These are phyloP conservation scores for Cynanchum wilfordii DNA, from an alignment of 257 asterid species.

Conservation along the genomic window DNA sequence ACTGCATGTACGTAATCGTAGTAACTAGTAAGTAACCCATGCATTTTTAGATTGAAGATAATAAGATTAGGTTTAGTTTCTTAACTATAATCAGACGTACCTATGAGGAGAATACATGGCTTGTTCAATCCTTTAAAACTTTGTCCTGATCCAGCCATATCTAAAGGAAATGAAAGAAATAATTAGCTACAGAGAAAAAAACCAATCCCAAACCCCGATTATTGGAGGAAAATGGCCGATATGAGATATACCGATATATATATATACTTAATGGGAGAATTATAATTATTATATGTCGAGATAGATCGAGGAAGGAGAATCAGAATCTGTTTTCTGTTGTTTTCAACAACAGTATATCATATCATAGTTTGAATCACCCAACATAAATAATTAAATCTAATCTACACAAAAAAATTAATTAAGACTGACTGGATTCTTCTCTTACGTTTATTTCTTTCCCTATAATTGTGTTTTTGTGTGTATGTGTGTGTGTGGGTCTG, in stretches of 20 bases:
- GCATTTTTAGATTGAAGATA: neutral
- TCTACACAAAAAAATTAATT: no score
- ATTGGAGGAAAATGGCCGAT: neutral
- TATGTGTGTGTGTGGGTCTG: neutral
- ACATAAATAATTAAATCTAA: neutral
- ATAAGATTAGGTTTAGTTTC: no score
- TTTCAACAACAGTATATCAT: neutral
- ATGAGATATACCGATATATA: neutral
- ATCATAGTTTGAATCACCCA: conserved; percentile 17
- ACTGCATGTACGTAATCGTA: conserved; percentile 25
- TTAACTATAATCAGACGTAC: conserved; percentile 22
- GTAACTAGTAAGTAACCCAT: neutral
- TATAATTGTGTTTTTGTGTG: neutral
- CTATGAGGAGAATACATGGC: conserved; percentile 72
- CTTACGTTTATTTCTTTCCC: neutral
- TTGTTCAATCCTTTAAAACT: conserved; percentile 45
- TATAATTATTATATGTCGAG: no score
- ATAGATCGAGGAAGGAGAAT: neutral
- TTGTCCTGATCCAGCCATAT: conserved; percentile 31
- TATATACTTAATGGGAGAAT: neutral
- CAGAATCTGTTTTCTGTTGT: neutral
- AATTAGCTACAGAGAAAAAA: neutral
- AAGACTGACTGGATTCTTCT: no score
- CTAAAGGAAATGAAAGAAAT: neutral
- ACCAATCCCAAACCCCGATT: neutral